Percentiles rank a stretch among this genome's conserved stretches.
phyloP scores from a whole-genome alignment of 805 yeast species.

The Yarrowia porcina region DNA sequence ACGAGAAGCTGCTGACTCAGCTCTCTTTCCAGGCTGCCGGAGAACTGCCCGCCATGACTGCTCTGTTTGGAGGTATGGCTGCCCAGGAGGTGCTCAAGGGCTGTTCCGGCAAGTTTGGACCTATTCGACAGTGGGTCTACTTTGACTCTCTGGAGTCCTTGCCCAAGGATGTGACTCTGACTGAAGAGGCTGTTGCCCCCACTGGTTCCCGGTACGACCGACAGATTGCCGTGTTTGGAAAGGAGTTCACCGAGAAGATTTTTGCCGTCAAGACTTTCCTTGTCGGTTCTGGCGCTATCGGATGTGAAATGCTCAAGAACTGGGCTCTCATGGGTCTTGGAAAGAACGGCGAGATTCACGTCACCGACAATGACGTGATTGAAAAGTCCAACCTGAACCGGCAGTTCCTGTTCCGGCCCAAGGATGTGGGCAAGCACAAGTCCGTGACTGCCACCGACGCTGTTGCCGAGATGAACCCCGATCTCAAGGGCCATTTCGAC shows the following conservation, averaged over 20 bases:
- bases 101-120: constrained; percentile 92
- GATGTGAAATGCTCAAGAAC: constrained; percentile 96
- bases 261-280: constrained; percentile 79
- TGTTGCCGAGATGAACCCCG: constrained; percentile 81
- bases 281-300: constrained; percentile 98
- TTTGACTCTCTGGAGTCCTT: constrained; percentile 92
- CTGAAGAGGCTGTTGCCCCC: constrained; percentile 70
- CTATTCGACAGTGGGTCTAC: constrained; percentile 85
- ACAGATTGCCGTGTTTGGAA: constrained; percentile 94
- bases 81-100: constrained; percentile 97
- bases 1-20: constrained; percentile 64
- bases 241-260: constrained; percentile 65
- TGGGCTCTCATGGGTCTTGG: constrained; percentile 98
- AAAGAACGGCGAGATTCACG: constrained; percentile 73
- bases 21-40: constrained; percentile 85
- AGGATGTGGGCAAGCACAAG: constrained; percentile 88
- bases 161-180: constrained; percentile 56
- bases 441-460: constrained; percentile 89
- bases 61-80: constrained; percentile 87
- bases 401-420: constrained; percentile 91
- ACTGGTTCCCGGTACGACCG: constrained; percentile 81
- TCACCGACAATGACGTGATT: constrained; percentile 92
- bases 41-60: constrained; percentile 84
- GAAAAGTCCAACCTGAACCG: constrained; percentile 95
- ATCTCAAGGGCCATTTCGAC: constrained; percentile 69